Base-by-base conservation (phyloP, 192 early-diverging fungal genomes). In the Funneliformis geosporum region DNA sequence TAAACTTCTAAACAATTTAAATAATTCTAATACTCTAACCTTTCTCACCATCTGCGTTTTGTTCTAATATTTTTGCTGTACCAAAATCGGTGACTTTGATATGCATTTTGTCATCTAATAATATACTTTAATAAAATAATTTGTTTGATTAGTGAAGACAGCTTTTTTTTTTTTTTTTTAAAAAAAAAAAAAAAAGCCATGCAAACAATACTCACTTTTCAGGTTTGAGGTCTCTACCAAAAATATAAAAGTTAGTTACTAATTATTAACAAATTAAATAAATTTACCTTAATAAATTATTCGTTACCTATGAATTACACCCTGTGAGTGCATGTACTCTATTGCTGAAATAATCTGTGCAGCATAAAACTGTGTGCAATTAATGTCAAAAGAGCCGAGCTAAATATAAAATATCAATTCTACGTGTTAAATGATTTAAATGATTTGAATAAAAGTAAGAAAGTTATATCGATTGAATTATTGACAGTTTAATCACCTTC, bases 11-110 rank as follows among this genome's bases (percentile, higher is more conserved):
- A 21, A 47, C 43, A 71, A 25, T 33, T 61, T 14, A 40, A 38
- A 27, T 60, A 59, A 40, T 43, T 21, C 42, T 16, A 11, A 40
- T 8, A 40, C 42, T 66, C 21, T 18, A 60, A 69, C 84, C 83
- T 46, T 83, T 78, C 79, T 81, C 73, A 9, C 86, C 84, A 78
- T 82, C 83, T 28, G 76, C 86, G 18, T 80, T 82, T 6, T 86
- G 60, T n/a, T 84, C 81, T 16, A 92, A 78, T 23, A 95, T 87
- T 83, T 96, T 96, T 40, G 96, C 98, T 2, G 95, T 94, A 60
- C 98, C 98, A 89, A 99, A 99, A 83, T 99, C 98, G 1, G 97
- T 96, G 21, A 98, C 83, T 80, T 97, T 94, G 68, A 99, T 94
- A 81, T 99, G 96, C 91, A 95, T 93, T 65, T 95, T 87, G 28